Base-by-base conservation (phyloP, 805 yeast genomes). In the Torulaspora quercuum region DNA sequence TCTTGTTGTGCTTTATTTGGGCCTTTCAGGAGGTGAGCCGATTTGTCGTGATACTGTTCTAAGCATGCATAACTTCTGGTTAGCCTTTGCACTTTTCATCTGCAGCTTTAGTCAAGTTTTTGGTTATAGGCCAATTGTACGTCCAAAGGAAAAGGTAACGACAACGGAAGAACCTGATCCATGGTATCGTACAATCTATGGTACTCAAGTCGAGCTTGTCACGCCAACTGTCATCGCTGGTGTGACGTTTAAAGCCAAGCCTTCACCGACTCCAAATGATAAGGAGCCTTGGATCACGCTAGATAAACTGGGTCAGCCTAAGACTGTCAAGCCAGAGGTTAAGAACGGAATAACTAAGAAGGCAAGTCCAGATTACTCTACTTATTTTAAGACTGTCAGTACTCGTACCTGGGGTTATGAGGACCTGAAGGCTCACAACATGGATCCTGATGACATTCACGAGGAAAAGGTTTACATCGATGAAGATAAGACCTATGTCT, bases 211-310 rank as follows among this genome's bases (percentile, higher is more conserved):
- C 5, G 92, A 82, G 54, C 68, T 82, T 19, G 80, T 81, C 44
- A 86, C 90, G 0, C 87, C 94, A 2, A 67, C 68, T 0, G 80
- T 81, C 28, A 69, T 74, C 44, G 75, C 69, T 29, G 79, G 78
- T 23, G 79, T 76, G 10, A 75, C 80, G 2, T 70, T 72, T 38
- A 62, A 65, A 25, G 71, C 61, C 2, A 67, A 68, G 37, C 78
- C 77, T 3, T 53, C 61, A 11, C 54, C 56, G 6, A 63, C 70
- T 1, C 75, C 86, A 4, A 68, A 79, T 47, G 81, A 83, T 7
- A 71, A 86, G 45, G 78, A 77, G 41, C 87, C 86, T 6, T 87
- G 96, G 96, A 67, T 87, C 25, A 74, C 86, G 2, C 67, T 87
- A 53, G 73, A 86, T 41, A 78, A 80, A 45, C 76, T 80, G 43